Conservation (phyloP, 352 stramenopile genomes). For the Phytophthora multivora region DNA sequence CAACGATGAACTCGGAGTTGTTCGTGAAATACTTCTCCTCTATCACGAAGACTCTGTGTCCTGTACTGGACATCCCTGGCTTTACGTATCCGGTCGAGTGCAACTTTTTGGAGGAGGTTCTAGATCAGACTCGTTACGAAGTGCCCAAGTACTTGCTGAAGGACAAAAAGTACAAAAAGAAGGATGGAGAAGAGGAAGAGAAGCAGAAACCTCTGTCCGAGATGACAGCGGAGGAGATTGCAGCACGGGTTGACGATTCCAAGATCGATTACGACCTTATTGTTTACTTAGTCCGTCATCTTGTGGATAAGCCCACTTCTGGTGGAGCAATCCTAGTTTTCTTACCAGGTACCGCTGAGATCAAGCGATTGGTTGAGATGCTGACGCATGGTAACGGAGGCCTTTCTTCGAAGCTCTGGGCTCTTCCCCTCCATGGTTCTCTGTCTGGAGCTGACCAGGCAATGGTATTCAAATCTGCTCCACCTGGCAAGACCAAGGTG, state of each 20-base stretch:
- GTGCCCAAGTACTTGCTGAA: constrained; percentile 63
- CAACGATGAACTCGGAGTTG: constrained; percentile 93
- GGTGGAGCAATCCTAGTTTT: constrained; percentile 84
- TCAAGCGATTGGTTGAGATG: constrained; percentile 82
- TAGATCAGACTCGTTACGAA: constrained; percentile 64
- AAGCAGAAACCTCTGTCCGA: constrained; percentile 35
- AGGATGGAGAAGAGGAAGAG: constrained; percentile 32
- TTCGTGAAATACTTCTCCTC: constrained; percentile 90
- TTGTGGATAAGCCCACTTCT: constrained; percentile 29
- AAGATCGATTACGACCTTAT: constrained; percentile 95
- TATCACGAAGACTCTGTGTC: constrained; percentile 43
- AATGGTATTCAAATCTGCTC: constrained; percentile 71
- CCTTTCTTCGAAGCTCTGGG: constrained; percentile 62
- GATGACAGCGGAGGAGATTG: constrained; percentile 52
- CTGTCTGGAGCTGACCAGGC: constrained; percentile 76
- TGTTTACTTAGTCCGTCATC: constrained; percentile 80
- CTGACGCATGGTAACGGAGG: constrained; percentile 30
- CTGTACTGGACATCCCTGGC: constrained; percentile 84
- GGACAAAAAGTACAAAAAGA: constrained; percentile 61
- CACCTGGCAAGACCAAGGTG: constrained; percentile 77
- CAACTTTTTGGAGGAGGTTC: constrained; percentile 82
- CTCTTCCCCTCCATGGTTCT: constrained; percentile 76
- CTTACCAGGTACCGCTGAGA: constrained; percentile 80
- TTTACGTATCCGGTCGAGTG: constrained; percentile 84
- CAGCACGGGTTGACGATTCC: constrained; percentile 86